Percentiles rank a stretch among this genome's conserved stretches.
phyloP scores from a whole-genome alignment of 768 basidiomycete genomes.

The Pisolithus microcarpus region DNA sequence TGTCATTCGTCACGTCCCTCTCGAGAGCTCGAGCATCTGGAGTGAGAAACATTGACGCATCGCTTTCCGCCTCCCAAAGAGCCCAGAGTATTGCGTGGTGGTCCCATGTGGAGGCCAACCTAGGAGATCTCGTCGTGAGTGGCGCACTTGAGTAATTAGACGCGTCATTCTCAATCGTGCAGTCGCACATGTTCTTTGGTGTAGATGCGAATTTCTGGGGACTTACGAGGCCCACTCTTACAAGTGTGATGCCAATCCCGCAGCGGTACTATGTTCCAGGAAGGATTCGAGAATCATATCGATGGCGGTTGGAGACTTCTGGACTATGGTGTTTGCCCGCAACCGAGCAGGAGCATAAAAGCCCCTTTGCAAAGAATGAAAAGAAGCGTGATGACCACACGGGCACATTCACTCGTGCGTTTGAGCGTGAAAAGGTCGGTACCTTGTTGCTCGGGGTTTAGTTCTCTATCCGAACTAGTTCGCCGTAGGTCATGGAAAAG shows the following conservation, averaged over 20 bases:
- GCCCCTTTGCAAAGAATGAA: constrained; percentile 27
- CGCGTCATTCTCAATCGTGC: constrained; percentile 4
- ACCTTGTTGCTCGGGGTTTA: not conserved
- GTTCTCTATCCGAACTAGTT: constrained; percentile 1
- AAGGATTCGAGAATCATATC: constrained; percentile 52
- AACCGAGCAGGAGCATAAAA: constrained; percentile 33
- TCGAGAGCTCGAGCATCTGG: constrained; percentile 26
- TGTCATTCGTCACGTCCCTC: constrained; percentile 56
- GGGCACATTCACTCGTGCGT: constrained; percentile 43
- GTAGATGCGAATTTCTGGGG: constrained; percentile 54
- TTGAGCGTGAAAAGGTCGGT: constrained; percentile 54
- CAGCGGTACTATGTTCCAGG: constrained; percentile 68
- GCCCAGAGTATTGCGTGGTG: constrained; percentile 55
- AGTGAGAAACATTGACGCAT: constrained; percentile 40
- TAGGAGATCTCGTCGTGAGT: constrained; percentile 70
- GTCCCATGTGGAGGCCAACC: constrained; percentile 55
- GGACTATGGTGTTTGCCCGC: constrained; percentile 52
- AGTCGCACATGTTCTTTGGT: constrained; percentile 64
- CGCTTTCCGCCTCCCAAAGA: constrained; percentile 39
- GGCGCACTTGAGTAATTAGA: not conserved
- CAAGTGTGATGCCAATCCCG: constrained; percentile 53
- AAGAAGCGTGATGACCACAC: constrained; percentile 30
- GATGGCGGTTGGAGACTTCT: constrained; percentile 50
- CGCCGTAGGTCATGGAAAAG: constrained; percentile 51
- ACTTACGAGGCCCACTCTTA: constrained; percentile 49